Conservation (phyloP, 305 asterid genomes). For the Petunia hybrid region DNA sequence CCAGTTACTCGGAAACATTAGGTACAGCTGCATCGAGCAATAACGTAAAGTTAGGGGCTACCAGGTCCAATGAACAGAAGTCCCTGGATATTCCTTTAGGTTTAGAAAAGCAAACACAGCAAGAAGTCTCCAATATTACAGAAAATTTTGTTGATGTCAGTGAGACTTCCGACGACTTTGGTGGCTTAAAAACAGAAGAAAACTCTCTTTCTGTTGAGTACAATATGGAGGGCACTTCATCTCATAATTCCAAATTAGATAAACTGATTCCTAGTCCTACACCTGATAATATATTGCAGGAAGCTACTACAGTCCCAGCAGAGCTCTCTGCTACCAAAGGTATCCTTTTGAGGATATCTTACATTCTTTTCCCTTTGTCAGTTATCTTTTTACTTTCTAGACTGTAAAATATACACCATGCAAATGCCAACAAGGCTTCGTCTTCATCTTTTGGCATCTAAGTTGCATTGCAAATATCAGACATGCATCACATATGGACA, state of each 20-base stretch:
- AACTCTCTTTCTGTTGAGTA: slow-evolving; percentile 38
- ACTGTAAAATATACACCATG: not conserved
- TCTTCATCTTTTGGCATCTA: too few relatives aligned
- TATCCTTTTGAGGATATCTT: slow-evolving; percentile 27
- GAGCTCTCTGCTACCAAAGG: slow-evolving; percentile 27
- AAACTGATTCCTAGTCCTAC: slow-evolving; percentile 36
- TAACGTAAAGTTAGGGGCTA: slow-evolving; percentile 33
- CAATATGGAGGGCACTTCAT: slow-evolving; percentile 32
- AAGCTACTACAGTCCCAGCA: slow-evolving; percentile 34
- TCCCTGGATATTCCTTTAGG: slow-evolving; percentile 25
- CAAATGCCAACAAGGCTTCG: not conserved
- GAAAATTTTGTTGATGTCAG: slow-evolving; percentile 40
- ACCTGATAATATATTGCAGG: slow-evolving; percentile 41
- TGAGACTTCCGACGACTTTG: slow-evolving; percentile 42
- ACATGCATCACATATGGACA: not conserved
- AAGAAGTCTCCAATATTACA: slow-evolving; percentile 39
- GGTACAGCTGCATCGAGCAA: slow-evolving; percentile 22
- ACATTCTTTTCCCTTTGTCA: not conserved
- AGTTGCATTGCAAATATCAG: too few relatives aligned
- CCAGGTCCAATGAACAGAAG: slow-evolving; percentile 38
- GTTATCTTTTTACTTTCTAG: not conserved
- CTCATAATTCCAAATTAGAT: slow-evolving; percentile 10
- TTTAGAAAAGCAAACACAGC: slow-evolving; percentile 38
- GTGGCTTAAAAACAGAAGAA: slow-evolving; percentile 40
- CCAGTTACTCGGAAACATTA: slow-evolving; percentile 29